phyloP scores from a whole-genome alignment of 164 flowering plant species.

The Sextonia rubra region DNA sequence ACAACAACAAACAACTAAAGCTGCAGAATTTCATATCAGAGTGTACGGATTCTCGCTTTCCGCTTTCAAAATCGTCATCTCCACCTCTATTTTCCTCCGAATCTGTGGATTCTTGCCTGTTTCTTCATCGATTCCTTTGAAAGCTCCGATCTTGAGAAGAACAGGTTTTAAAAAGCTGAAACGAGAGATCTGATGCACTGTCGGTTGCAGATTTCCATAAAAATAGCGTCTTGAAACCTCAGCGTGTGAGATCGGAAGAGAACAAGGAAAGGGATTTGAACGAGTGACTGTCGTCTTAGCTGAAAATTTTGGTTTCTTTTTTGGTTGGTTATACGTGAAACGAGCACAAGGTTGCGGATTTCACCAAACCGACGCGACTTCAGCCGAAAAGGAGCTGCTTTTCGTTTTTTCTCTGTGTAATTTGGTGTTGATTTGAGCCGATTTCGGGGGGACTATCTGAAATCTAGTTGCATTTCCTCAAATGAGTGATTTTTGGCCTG shows the following conservation, averaged over 20 bases:
- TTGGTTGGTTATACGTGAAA: not conserved
- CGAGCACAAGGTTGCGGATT: not conserved
- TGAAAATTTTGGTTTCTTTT: not conserved
- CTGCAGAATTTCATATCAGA: not conserved
- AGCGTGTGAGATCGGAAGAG: not conserved
- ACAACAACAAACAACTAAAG: not conserved
- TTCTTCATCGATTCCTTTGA: not conserved
- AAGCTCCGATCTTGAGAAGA: not conserved
- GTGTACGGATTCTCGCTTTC: constrained; percentile 4
- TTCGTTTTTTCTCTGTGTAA: not conserved
- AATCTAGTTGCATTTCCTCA: too few relatives aligned
- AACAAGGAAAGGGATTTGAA: not conserved
- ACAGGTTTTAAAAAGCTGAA: not conserved
- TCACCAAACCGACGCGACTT: not conserved
- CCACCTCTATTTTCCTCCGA: not conserved
- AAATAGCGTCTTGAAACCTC: not conserved
- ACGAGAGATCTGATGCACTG: not conserved
- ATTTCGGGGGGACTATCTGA: too few relatives aligned
- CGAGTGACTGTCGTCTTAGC: not conserved
- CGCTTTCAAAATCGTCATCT: not conserved
- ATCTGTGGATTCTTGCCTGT: not conserved
- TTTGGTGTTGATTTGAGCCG: too few relatives aligned
- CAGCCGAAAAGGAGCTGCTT: not conserved
- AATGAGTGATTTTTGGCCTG: not conserved
- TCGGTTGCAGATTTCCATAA: not conserved